A percentile compares a stretch with the other conserved stretches of the same genome.
Conservation (phyloP, 148 eudicot species). For the Rhododendron ferrugineum region DNA sequence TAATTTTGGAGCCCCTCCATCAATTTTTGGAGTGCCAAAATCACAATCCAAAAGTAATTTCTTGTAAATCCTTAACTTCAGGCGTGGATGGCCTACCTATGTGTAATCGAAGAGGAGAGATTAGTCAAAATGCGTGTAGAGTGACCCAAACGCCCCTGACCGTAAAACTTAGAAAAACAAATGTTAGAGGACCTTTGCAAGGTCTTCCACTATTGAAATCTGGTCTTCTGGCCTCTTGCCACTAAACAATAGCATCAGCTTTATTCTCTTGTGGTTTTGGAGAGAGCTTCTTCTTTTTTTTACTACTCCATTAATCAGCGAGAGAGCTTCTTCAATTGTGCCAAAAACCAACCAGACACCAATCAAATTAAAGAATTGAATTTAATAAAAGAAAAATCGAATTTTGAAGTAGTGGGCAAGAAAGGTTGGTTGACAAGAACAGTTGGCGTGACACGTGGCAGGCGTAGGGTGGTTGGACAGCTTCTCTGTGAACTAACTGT, state of each 20-base stretch:
- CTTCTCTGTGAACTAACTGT: background rate
- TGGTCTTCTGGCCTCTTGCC: background rate
- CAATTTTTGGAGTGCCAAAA: no score
- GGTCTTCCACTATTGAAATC: background rate
- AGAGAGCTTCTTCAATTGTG: no score
- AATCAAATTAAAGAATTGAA: background rate
- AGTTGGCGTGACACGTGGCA: background rate
- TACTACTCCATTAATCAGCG: no score
- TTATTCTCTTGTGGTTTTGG: background rate
- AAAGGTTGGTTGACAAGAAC: background rate
- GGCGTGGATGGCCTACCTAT: no score
- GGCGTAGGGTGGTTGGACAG: constrained; percentile 1
- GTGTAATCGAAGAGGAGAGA: no score
- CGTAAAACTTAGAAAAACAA: no score
- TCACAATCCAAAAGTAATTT: no score
- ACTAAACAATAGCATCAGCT: background rate
- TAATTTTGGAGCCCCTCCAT: no score
- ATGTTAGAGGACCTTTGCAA: background rate
- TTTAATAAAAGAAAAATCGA: background rate
- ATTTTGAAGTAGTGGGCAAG: background rate
- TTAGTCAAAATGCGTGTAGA: no score
- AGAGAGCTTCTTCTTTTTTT: no score
- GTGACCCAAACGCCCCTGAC: background rate
- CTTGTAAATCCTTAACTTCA: no score
- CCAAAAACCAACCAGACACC: background rate